These are phyloP conservation scores for Claviceps sp. DNA, from an alignment of 2,329 filamentous ascomycete species.

Conservation along the genomic window DNA sequence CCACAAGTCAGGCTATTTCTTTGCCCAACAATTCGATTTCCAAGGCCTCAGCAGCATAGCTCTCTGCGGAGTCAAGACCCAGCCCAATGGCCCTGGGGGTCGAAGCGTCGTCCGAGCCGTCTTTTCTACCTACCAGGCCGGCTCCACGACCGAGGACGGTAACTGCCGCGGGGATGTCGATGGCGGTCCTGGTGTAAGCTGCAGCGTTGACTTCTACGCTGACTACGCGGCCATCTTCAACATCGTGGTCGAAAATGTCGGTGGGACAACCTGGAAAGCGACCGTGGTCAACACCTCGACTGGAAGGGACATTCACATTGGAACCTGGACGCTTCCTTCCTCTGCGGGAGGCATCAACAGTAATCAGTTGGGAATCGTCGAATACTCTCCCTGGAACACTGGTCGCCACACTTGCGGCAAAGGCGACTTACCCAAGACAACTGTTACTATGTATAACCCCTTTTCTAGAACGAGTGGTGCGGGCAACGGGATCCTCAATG, in stretches of 20 bases:
- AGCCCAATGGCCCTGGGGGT: neutral
- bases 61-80: neutral
- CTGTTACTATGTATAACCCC: neutral
- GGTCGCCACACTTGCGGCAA: neutral
- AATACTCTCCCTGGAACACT: neutral
- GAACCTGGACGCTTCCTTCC: neutral
- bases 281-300: neutral
- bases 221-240: neutral
- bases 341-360: neutral
- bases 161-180: neutral
- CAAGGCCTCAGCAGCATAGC: neutral
- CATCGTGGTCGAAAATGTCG: neutral
- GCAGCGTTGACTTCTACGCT: neutral
- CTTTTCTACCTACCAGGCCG: neutral
- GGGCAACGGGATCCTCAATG: neutral
- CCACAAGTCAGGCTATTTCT: conserved; percentile 11
- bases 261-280: neutral
- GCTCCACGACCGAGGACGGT: neutral
- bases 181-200: neutral
- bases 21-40: conserved; percentile 13
- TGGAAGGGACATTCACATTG: neutral
- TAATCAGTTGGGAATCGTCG: neutral
- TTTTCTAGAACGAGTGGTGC: neutral
- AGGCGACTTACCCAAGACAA: neutral
- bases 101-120: neutral